Evolutionary conservation across 2,329 filamentous ascomycete species (phyloP).

Genomic region (Penicillium glabrum): DNA sequence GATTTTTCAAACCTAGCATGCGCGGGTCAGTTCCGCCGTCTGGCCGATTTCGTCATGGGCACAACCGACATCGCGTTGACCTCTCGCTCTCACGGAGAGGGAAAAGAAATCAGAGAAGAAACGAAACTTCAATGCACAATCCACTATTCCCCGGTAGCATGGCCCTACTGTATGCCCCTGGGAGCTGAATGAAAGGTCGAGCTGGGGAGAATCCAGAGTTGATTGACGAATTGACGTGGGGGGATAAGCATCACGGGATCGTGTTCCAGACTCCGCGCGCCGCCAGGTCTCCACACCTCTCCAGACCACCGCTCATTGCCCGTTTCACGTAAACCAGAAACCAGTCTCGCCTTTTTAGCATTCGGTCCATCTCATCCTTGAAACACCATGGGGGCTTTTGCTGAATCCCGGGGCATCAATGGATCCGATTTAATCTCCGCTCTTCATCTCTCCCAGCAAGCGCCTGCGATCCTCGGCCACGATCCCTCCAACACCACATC

Average conservation of each 20-base stretch:
- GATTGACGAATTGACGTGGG: slow-evolving; percentile 6
- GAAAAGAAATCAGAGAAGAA: not conserved
- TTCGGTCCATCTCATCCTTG: not conserved
- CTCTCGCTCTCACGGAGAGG: not conserved
- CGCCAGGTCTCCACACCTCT: not conserved
- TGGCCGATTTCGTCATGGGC: not conserved
- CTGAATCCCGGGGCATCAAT: slow-evolving; percentile 18
- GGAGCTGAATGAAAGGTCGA: not conserved
- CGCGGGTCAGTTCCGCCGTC: not conserved
- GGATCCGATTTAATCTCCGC: slow-evolving; percentile 48
- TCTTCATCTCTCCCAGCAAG: slow-evolving; percentile 44
- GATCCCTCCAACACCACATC: slow-evolving; percentile 50
- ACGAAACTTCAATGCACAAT: not conserved
- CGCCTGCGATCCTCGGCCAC: slow-evolving; percentile 40
- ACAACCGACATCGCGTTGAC: not conserved
- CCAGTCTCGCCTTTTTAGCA: not conserved
- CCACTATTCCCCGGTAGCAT: not conserved
- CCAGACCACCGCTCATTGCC: not conserved
- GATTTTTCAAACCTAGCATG: slow-evolving; percentile 92
- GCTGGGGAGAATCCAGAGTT: not conserved
- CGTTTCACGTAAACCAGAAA: not conserved
- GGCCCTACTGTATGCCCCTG: not conserved
- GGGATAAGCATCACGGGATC: slow-evolving; percentile 27
- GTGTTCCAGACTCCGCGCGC: slow-evolving; percentile 5
- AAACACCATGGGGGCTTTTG: slow-evolving; percentile 13